Percentiles rank a stretch among this genome's conserved stretches.
Evolutionary conservation across 2,329 filamentous ascomycete species (phyloP).

Genomic region (Talaromyces verruculosus): DNA sequence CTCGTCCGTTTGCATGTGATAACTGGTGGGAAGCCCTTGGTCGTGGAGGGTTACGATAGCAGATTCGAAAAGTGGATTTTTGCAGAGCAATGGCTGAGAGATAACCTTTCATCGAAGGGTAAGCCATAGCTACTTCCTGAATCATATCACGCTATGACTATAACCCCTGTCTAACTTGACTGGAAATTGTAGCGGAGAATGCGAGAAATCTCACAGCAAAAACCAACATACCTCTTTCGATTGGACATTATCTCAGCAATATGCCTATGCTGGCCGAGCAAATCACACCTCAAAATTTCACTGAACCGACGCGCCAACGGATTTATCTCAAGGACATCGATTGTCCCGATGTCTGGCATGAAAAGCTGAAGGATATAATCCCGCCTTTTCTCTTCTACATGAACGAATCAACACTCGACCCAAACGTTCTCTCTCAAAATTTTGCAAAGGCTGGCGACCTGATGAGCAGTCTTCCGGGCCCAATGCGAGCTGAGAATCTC

Average conservation of each 20-base stretch:
- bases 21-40: slow-evolving; percentile 78
- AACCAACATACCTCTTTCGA: slow-evolving; percentile 76
- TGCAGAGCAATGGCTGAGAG: slow-evolving; percentile 74
- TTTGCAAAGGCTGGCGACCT: slow-evolving; percentile 79
- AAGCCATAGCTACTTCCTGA: slow-evolving; percentile 31
- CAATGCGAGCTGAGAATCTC: slow-evolving; percentile 91
- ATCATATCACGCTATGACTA: not conserved
- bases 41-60: slow-evolving; percentile 84
- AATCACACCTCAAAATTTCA: slow-evolving; percentile 72
- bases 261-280: slow-evolving; percentile 82
- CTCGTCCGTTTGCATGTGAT: slow-evolving; percentile 82
- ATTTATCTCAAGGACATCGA: slow-evolving; percentile 98
- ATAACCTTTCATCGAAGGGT: slow-evolving; percentile 78
- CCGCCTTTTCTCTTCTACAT: slow-evolving; percentile 85
- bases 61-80: slow-evolving; percentile 76
- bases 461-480: slow-evolving; percentile 84
- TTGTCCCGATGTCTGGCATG: slow-evolving; percentile 82
- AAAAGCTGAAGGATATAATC: slow-evolving; percentile 73
- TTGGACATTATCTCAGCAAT: slow-evolving; percentile 84
- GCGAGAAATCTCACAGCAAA: slow-evolving; percentile 77
- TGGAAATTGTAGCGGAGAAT: slow-evolving; percentile 64
- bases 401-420: slow-evolving; percentile 70
- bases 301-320: slow-evolving; percentile 75
- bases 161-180: not conserved
- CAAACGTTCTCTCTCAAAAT: slow-evolving; percentile 56